Conservation (phyloP, 257 asterid genomes). For the Mentha longifolia region DNA sequence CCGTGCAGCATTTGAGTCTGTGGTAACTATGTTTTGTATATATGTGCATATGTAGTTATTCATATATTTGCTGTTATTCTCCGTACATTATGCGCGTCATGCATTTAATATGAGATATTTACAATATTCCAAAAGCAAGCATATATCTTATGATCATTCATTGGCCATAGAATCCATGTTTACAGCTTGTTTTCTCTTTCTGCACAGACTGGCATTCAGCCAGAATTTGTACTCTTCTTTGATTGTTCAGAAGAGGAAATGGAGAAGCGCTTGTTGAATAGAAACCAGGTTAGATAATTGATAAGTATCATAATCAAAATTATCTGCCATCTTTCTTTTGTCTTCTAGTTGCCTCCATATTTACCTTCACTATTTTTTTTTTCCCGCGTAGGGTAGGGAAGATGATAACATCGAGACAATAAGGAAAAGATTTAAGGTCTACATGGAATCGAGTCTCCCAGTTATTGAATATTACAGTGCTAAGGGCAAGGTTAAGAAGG, state of each 20-base stretch:
- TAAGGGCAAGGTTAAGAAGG: conserved; percentile 85
- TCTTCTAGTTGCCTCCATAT: background rate
- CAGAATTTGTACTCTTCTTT: conserved; percentile 72
- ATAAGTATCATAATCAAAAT: conserved; percentile 36
- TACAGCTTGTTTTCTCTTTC: background rate
- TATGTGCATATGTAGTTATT: background rate
- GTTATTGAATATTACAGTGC: conserved; percentile 63
- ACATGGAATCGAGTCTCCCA: conserved; percentile 65
- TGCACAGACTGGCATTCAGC: conserved; percentile 83
- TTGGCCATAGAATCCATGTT: conserved; percentile 8
- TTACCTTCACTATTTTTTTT: background rate
- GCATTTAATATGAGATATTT: background rate
- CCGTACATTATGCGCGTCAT: conserved; percentile 12
- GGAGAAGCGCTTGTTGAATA: conserved; percentile 58
- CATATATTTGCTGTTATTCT: background rate
- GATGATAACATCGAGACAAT: conserved; percentile 67
- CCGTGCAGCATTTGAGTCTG: conserved; percentile 83
- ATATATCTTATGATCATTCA: conserved; percentile 4
- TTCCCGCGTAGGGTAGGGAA: conserved; percentile 52
- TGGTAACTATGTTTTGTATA: conserved; percentile 43
- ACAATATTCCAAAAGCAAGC: background rate
- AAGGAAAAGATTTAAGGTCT: conserved; percentile 60
- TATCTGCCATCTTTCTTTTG: conserved; percentile 1
- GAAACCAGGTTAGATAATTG: conserved; percentile 56
- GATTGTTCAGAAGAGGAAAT: conserved; percentile 68